A percentile compares a stretch with the other conserved stretches of the same genome.
Evolutionary conservation across 192 early-diverging fungal species (phyloP).

Genomic region (Phlyctochytrium arcticum): DNA sequence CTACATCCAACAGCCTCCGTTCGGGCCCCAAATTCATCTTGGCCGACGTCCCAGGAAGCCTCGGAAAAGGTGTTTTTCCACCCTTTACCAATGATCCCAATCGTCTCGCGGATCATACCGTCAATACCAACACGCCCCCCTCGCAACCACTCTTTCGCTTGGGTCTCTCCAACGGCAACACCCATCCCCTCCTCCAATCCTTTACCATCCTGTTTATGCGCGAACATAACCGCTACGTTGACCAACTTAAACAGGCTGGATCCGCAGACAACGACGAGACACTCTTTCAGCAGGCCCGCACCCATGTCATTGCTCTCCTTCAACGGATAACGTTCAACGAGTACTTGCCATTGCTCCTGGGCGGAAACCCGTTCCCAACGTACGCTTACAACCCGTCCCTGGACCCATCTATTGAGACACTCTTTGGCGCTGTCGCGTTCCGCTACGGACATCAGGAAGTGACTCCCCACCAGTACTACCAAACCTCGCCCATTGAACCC

Average conservation of each 20-base stretch:
- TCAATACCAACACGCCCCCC: neutral
- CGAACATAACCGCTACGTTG: slow-evolving; percentile 42
- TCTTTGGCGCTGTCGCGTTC: slow-evolving; percentile 34
- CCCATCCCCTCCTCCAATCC: slow-evolving; percentile 1
- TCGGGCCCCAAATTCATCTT: neutral
- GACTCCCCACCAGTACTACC: no score
- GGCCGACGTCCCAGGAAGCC: no score
- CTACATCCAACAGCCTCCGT: neutral
- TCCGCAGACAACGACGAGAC: slow-evolving; percentile 20
- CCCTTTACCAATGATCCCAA: neutral
- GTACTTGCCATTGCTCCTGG: slow-evolving; percentile 37
- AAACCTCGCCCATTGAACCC: no score
- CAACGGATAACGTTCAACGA: slow-evolving; percentile 38
- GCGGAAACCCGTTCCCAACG: slow-evolving; percentile 25
- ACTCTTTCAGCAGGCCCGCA: slow-evolving; percentile 32
- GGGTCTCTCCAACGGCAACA: slow-evolving; percentile 13
- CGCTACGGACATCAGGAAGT: slow-evolving; percentile 40
- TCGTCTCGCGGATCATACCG: neutral
- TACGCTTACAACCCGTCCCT: slow-evolving; percentile 30
- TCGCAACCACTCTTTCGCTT: neutral
- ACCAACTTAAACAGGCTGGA: slow-evolving; percentile 3
- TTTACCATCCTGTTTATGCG: slow-evolving; percentile 27
- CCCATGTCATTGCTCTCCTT: slow-evolving; percentile 41
- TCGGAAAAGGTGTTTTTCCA: no score
- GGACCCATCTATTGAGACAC: slow-evolving; percentile 33